Evolutionary conservation across 2,329 filamentous ascomycete species (phyloP).

Genomic region (Dryadomyces sulphureus): DNA sequence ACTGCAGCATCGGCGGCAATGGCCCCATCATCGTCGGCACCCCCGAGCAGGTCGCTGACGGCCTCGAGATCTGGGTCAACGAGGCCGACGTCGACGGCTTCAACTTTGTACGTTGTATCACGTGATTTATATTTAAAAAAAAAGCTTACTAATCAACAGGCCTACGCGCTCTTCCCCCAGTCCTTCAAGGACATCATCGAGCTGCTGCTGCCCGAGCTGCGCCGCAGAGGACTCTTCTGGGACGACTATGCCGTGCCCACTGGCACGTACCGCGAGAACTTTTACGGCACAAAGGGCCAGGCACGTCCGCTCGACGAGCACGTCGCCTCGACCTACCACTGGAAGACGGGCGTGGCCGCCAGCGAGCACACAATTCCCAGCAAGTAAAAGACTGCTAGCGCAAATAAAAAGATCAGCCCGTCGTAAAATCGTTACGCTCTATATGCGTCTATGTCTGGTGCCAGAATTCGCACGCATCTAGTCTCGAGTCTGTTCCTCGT

Average conservation of each 20-base stretch:
- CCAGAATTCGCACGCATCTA: neutral
- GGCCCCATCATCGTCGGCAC: slow-evolving; percentile 39
- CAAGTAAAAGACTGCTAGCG: neutral
- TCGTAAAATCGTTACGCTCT: no score
- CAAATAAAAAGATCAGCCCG: neutral
- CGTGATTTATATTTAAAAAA: no score
- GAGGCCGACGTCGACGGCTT: slow-evolving; percentile 63
- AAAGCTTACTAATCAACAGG: slow-evolving; percentile 14
- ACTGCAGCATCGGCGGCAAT: slow-evolving; percentile 10
- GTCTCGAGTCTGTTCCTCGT: neutral
- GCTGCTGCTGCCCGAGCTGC: slow-evolving; percentile 47
- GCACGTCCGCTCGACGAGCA: slow-evolving; percentile 22
- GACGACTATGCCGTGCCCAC: slow-evolving; percentile 27
- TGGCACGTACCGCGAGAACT: slow-evolving; percentile 28
- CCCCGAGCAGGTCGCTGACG: slow-evolving; percentile 49
- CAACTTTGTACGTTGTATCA: slow-evolving; percentile 36
- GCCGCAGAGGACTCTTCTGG: slow-evolving; percentile 40
- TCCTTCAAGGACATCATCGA: slow-evolving; percentile 54
- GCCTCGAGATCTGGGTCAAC: slow-evolving; percentile 49
- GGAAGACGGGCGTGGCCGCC: slow-evolving; percentile 19
- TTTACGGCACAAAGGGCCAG: slow-evolving; percentile 21
- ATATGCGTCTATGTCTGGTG: neutral
- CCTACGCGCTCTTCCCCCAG: slow-evolving; percentile 32
- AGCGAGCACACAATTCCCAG: slow-evolving; percentile 15
- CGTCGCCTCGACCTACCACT: slow-evolving; percentile 23